Evolutionary conservation across 495 filamentous ascomycete genomes (phyloP), one percentile per base, ranked within the genome.

Genomic region (Penicillium chermesinum): DNA sequence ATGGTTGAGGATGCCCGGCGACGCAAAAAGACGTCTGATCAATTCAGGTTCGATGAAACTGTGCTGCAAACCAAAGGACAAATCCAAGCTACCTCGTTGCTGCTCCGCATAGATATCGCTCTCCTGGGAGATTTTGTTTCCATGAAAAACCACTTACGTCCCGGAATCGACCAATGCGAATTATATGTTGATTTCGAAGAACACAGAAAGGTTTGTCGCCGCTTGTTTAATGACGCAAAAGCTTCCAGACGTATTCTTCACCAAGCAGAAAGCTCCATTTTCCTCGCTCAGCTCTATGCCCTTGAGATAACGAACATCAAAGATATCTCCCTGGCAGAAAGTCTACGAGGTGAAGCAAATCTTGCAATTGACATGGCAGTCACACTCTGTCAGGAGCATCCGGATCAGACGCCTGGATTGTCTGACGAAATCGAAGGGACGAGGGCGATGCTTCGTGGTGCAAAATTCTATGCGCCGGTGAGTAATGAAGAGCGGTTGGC

Each of bases 401-500:
- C 49, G 10, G 30, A 2, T 1, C 44, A 42, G 43, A 46, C 42
- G 7, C 18, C 16, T 2, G 44, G 44, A 12, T 18, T 52, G n/a
- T 15, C 9, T 10, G 14, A 30, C 1, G 49, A 52, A 19, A 36
- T 52, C n/a, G 32, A 52, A 12, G 38, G 38, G 8, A 40, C 21
- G 2, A 34, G 17, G n/a, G 19, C 7, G 3, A 52, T 52, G 38
- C 19, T 52, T n/a, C 0, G 6, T 0, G 38, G 30, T 3, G 33
- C 3, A 12, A 36, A 25, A 0, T 47, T 52, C 43, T 47, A 43
- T n/a, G 13, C 32, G 1, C 13, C 30, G 32, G 38, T 38, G 17
- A 37, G n/a, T 13, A 47, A 38, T 19, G 38, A 47, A 33, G 49
- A 52, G 21, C 44, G 43, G 25, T 36, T 47, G 44, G 49, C 37